A percentile compares a stretch with the other conserved stretches of the same genome.
These are phyloP conservation scores for Grosmannia serpens DNA, from an alignment of 2,329 filamentous ascomycete genomes.

Conservation along the genomic window DNA sequence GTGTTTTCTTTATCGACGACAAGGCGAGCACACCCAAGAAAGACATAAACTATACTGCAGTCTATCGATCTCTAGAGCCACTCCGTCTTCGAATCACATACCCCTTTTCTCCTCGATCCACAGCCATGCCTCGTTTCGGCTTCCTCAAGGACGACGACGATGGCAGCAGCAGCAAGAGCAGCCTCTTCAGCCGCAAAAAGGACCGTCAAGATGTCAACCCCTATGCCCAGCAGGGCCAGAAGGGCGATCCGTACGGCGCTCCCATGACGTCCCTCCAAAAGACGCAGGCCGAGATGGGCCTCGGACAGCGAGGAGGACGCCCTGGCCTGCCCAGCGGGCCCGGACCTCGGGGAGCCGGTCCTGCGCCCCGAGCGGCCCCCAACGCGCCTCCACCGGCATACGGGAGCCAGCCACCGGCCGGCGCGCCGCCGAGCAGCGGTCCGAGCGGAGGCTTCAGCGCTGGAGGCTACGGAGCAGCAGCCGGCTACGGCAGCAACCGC, in stretches of 20 bases:
- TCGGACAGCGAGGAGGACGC: conserved; percentile 9
- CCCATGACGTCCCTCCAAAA: conserved; percentile 36
- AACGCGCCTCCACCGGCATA: conserved; percentile 5
- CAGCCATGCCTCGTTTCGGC: conserved; percentile 47
- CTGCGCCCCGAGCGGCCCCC: conserved; percentile 18
- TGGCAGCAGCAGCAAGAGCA: conserved; percentile 32
- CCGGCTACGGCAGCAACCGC: conserved; percentile 40
- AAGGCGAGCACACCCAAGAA: background rate
- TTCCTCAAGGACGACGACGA: conserved; percentile 39
- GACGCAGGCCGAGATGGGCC: conserved; percentile 13
- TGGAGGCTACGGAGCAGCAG: conserved; percentile 38
- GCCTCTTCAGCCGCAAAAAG: conserved; percentile 45
- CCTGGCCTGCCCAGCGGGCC: conserved; percentile 27
- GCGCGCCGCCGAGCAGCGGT: conserved; percentile 8
- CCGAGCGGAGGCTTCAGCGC: conserved; percentile 35
- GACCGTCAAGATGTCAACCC: conserved; percentile 34
- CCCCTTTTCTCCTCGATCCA: background rate
- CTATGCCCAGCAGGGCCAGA: conserved; percentile 38
- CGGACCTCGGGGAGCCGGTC: conserved; percentile 16
- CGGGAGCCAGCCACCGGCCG: conserved; percentile 11
- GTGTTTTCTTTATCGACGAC: background rate
- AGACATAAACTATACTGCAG: background rate
- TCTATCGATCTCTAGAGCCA: background rate
- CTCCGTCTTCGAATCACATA: background rate
- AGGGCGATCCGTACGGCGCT: conserved; percentile 39